These are phyloP conservation scores for Phytopythium ostracodes DNA, from an alignment of 352 stramenopile species.

Conservation along the genomic window DNA sequence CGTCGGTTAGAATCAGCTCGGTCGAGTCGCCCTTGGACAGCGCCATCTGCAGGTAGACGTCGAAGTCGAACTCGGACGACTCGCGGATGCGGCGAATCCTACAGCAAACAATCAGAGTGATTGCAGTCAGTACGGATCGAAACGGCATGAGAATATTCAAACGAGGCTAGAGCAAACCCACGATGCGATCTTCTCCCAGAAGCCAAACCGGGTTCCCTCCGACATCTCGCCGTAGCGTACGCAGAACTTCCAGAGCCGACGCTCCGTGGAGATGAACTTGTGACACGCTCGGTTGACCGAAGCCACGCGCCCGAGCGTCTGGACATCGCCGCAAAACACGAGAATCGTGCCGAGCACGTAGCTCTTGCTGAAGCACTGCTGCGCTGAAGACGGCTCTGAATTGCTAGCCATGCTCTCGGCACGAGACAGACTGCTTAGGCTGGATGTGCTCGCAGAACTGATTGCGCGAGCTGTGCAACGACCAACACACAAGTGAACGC, in stretches of 20 bases:
- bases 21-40: conserved; percentile 81
- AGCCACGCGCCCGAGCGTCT: conserved; percentile 38
- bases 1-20: conserved; percentile 82
- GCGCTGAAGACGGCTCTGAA: conserved; percentile 12
- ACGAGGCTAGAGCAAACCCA: conserved; percentile 10
- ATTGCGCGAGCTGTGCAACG: not conserved
- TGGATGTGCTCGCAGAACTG: conserved; percentile 15
- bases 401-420: conserved; percentile 8
- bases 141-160: too few relatives aligned
- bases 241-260: conserved; percentile 74
- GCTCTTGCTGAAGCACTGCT: conserved; percentile 50
- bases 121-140: not conserved
- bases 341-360: conserved; percentile 78
- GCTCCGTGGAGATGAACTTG: conserved; percentile 61
- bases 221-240: conserved; percentile 73
- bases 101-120: not conserved
- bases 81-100: conserved; percentile 39
- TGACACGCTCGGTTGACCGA: conserved; percentile 53
- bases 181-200: conserved; percentile 63
- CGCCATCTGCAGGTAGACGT: conserved; percentile 83
- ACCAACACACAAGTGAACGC: too few relatives aligned
- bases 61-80: conserved; percentile 68
- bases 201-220: conserved; percentile 50
- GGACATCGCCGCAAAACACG: conserved; percentile 58
- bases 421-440: conserved; percentile 14